phyloP scores from a whole-genome alignment of 768 basidiomycete genomes.

The Dioszegia aurantiaca region DNA sequence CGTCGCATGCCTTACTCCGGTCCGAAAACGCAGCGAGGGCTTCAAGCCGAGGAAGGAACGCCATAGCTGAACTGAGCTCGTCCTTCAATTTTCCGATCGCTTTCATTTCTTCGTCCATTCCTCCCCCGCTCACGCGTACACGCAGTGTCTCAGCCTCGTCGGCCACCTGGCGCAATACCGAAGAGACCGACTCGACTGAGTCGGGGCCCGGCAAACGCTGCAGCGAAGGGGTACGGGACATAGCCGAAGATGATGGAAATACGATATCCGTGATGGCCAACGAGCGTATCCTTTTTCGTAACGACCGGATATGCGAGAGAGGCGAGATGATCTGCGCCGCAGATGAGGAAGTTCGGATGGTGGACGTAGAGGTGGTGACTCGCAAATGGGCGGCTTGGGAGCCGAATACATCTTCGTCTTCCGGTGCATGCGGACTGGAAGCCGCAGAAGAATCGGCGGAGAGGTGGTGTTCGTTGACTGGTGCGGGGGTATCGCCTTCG shows the following conservation, averaged over 20 bases:
- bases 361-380: background rate
- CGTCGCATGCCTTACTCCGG: conserved; percentile 14
- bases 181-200: background rate
- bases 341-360: background rate
- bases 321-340: background rate
- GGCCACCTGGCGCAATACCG: background rate
- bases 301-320: background rate
- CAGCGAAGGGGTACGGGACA: background rate
- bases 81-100: background rate
- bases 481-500: no score
- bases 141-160: background rate
- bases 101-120: background rate
- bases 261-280: conserved; percentile 3
- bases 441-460: background rate
- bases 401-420: conserved; percentile 6
- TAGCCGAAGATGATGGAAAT: conserved; percentile 3
- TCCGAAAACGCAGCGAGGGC: conserved; percentile 11
- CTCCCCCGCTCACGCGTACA: background rate
- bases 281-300: conserved; percentile 2
- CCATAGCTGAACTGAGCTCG: background rate
- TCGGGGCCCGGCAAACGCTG: background rate
- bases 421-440: background rate
- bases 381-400: background rate
- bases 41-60: conserved; percentile 11
- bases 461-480: no score